These are phyloP conservation scores for Pseudocercospora pini-densiflorae DNA, from an alignment of 2,329 filamentous ascomycete species.

Conservation along the genomic window DNA sequence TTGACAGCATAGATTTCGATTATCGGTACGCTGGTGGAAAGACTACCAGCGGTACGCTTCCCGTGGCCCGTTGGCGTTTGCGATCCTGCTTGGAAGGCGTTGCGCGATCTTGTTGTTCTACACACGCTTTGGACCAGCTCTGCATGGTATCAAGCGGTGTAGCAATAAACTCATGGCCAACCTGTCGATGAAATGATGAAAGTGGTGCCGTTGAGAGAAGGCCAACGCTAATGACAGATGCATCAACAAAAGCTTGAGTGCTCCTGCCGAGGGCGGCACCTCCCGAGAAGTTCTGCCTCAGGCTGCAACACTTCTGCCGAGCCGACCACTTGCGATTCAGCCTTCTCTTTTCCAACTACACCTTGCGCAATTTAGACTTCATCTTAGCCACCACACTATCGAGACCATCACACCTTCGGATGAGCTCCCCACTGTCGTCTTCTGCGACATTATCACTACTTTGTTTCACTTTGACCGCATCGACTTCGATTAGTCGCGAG, in stretches of 20 bases:
- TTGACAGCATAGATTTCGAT: neutral
- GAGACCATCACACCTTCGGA: slow-evolving; percentile 3
- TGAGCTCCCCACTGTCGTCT: neutral
- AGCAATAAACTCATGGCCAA: neutral
- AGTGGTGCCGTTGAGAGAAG: neutral
- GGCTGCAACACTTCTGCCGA: neutral
- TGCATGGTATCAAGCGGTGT: neutral
- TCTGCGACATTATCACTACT: neutral
- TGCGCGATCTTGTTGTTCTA: neutral
- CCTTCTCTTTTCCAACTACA: neutral
- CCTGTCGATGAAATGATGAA: neutral
- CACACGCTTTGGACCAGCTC: neutral
- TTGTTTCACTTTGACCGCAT: slow-evolving; percentile 5
- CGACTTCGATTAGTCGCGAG: neutral
- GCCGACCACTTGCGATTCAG: neutral
- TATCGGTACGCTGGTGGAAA: neutral
- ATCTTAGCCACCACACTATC: neutral
- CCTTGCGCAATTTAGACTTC: neutral
- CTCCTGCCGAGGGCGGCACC: neutral
- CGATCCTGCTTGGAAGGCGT: neutral
- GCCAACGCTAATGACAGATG: neutral
- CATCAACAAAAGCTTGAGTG: too few species aligned
- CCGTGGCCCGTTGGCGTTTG: neutral
- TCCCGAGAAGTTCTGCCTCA: neutral
- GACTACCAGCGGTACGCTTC: neutral